These are phyloP conservation scores for Nelumbo lutea DNA, from an alignment of 164 flowering plant genomes.

Conservation along the genomic window DNA sequence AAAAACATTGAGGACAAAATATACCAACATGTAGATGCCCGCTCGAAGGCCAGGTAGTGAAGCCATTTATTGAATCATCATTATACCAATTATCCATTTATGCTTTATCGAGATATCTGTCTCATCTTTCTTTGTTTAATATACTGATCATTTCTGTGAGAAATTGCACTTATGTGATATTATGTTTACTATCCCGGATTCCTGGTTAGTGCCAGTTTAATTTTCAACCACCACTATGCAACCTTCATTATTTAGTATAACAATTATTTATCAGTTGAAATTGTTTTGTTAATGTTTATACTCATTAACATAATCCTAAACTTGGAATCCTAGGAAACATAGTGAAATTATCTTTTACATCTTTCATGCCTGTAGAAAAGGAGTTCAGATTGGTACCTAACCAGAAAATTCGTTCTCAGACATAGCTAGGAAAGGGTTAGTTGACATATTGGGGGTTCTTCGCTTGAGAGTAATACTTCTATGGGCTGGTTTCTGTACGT, in stretches of 20 bases:
- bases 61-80: slow-evolving; percentile 6
- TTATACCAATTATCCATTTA: not conserved
- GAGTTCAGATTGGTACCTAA: no score
- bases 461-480: no score
- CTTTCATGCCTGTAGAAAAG: no score
- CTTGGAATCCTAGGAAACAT: no score
- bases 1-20: slow-evolving; percentile 62
- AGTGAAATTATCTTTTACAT: no score
- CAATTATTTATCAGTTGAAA: not conserved
- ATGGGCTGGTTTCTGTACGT: no score
- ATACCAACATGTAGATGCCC: slow-evolving; percentile 85
- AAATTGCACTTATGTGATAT: not conserved
- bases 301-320: not conserved
- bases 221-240: not conserved
- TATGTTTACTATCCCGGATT: not conserved
- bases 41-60: slow-evolving; percentile 79
- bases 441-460: no score
- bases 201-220: not conserved
- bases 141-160: not conserved
- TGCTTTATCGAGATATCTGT: no score
- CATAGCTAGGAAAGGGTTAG: no score
- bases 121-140: not conserved
- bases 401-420: no score
- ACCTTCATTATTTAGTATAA: not conserved
- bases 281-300: no score